Conservation (phyloP, 495 filamentous ascomycete species). For the Terfezia boudieri region DNA sequence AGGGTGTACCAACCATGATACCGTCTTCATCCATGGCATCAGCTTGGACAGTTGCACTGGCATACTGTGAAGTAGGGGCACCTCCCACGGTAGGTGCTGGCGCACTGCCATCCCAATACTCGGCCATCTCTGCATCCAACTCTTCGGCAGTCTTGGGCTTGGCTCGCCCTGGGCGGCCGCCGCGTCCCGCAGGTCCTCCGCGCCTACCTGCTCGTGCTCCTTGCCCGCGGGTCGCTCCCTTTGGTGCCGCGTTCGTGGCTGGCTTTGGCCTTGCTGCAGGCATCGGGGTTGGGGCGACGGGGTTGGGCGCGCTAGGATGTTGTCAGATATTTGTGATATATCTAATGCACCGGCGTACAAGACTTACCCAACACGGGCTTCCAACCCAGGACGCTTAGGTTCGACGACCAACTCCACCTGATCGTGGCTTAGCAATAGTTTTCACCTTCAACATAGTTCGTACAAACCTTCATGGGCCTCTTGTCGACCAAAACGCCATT, state of each 20-base stretch:
- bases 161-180: slow-evolving; percentile 32
- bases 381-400: slow-evolving; percentile 48
- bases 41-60: background rate
- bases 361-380: slow-evolving; percentile 62
- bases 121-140: slow-evolving; percentile 81
- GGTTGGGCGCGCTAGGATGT: background rate
- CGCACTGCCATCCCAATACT: slow-evolving; percentile 46
- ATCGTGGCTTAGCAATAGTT: slow-evolving; percentile 11
- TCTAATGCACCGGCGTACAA: background rate
- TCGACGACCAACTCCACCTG: slow-evolving; percentile 81
- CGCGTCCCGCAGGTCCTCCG: slow-evolving; percentile 26
- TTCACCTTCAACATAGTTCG: background rate
- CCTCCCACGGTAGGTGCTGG: slow-evolving; percentile 23
- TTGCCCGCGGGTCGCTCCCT: slow-evolving; percentile 18
- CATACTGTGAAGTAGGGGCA: background rate
- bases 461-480: slow-evolving; percentile 64
- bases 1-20: background rate
- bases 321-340: no score
- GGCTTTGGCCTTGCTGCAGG: slow-evolving; percentile 42
- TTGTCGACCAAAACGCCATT: slow-evolving; percentile 78
- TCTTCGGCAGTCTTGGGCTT: slow-evolving; percentile 82
- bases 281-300: background rate
- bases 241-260: slow-evolving; percentile 42
- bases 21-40: background rate
- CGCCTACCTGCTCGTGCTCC: slow-evolving; percentile 24